A percentile compares a stretch with the other conserved stretches of the same genome.
phyloP scores from a whole-genome alignment of 2,329 filamentous ascomycete genomes.

The Penicillium sp. region DNA sequence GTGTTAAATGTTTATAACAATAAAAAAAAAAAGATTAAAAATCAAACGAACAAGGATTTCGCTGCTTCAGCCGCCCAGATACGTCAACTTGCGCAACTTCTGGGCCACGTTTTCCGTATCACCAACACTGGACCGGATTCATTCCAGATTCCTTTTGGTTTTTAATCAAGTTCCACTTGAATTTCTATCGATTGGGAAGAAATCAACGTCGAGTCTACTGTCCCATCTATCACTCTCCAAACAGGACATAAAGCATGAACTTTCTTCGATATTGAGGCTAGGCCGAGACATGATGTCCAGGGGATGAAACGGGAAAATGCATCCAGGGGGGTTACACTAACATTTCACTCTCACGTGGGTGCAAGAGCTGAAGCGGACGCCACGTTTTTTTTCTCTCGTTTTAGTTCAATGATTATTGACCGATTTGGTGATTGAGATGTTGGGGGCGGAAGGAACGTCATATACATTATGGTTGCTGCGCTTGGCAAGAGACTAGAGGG shows the following conservation, averaged over 20 bases:
- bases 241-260: no score
- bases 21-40: background rate
- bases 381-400: slow-evolving; percentile 3
- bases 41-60: slow-evolving; percentile 9
- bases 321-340: slow-evolving; percentile 17
- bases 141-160: no score
- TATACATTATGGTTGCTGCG: background rate
- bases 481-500: slow-evolving; percentile 24
- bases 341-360: slow-evolving; percentile 11
- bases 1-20: slow-evolving; percentile 6
- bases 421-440: background rate
- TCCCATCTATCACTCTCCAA: no score
- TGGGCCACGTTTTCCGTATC: slow-evolving; percentile 16
- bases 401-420: no score
- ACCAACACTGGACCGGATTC: slow-evolving; percentile 6
- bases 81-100: slow-evolving; percentile 10
- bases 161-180: no score
- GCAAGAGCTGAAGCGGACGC: slow-evolving; percentile 9
- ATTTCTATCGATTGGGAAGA: no score
- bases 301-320: slow-evolving; percentile 20
- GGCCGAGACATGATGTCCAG: slow-evolving; percentile 19
- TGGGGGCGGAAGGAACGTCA: background rate
- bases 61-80: slow-evolving; percentile 13
- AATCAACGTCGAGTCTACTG: no score
- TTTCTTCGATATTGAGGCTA: slow-evolving; percentile 7